Evolutionary conservation across 352 stramenopile species (phyloP), one percentile per base, ranked within the genome.

Genomic region (Phytophthora sojae): DNA sequence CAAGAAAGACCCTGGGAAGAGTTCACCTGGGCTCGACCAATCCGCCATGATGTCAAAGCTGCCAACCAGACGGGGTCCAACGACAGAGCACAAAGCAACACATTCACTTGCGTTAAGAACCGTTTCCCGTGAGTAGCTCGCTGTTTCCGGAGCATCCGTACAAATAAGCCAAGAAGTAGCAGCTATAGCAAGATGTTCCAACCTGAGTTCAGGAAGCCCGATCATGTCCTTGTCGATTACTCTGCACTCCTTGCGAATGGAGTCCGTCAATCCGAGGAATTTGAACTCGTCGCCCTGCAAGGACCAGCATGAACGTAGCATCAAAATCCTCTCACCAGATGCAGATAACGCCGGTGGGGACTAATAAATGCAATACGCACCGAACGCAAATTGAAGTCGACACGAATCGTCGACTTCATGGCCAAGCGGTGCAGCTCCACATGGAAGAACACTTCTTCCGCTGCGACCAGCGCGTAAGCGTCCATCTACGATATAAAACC

Each of bases 11-110:
- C 72, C 61, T 15, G 80, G 64, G 37, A 89, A 91, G 15, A 92
- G 63, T 45, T 92, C 80, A 5, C 68, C 80, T 8, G 71, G 63
- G 4, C 68, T 68, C 17, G 77, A 89, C 83, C 85, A 92, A 57
- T 86, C 82, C 39, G 78, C 68, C 32, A 93, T 77, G 51, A 94
- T 77, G 54, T 94, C 85, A 57, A 94, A 92, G 59, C 86, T 92
- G 66, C 25, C 47, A 53, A 62, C 12, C 53, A 55, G 25, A 67
- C 45, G 26, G 42, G 44, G 58, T 66, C 59, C 64, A 25, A 71
- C 19, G 32, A 47, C 60, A 51, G 60, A 72, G 54, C 21, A 39
- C 32, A 39, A 39, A 39, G 32, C 32, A 39, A 39, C 9, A 60
- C 26, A 66, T 42, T 50, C 57, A 80, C 29, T 62, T 67, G 37